A percentile compares a stretch with the other conserved stretches of the same genome.
phyloP scores from a whole-genome alignment of 106 monocot species.

The Agapanthus africanus region DNA sequence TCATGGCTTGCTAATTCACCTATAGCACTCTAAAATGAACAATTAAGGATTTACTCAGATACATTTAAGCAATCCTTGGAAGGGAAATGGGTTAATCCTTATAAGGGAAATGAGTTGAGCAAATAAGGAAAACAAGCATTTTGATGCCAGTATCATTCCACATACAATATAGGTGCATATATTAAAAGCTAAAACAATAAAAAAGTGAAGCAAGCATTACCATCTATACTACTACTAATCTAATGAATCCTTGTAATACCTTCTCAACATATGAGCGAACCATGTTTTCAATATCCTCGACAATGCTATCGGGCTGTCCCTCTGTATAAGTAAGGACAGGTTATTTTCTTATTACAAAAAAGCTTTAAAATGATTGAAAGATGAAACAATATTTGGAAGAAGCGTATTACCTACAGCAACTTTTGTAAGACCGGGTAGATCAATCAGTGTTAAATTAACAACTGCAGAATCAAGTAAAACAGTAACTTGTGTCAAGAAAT shows the following conservation, averaged over 20 bases:
- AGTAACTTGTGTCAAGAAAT: conserved; percentile 3
- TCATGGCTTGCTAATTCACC: no score
- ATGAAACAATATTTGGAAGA: background rate
- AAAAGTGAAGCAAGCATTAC: background rate
- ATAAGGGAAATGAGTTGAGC: no score
- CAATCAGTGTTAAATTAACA: conserved; percentile 61
- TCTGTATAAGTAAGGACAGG: conserved; percentile 25
- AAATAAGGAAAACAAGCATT: no score
- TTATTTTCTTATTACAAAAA: background rate
- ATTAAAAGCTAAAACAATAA: background rate
- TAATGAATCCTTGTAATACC: conserved; percentile 22
- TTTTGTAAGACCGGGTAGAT: conserved; percentile 61
- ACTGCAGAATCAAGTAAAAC: conserved; percentile 25
- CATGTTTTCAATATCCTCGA: conserved; percentile 31
- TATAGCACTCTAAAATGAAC: background rate
- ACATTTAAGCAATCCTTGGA: background rate
- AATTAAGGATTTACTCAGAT: background rate
- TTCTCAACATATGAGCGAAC: conserved; percentile 62
- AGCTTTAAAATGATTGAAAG: background rate
- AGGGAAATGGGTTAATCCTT: no score
- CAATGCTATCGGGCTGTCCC: conserved; percentile 65
- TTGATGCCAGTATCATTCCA: background rate
- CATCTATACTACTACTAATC: background rate
- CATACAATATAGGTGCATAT: background rate
- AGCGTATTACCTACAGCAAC: conserved; percentile 50